Base-by-base conservation (phyloP, 148 eudicot genomes). In the Camellia japonica region DNA sequence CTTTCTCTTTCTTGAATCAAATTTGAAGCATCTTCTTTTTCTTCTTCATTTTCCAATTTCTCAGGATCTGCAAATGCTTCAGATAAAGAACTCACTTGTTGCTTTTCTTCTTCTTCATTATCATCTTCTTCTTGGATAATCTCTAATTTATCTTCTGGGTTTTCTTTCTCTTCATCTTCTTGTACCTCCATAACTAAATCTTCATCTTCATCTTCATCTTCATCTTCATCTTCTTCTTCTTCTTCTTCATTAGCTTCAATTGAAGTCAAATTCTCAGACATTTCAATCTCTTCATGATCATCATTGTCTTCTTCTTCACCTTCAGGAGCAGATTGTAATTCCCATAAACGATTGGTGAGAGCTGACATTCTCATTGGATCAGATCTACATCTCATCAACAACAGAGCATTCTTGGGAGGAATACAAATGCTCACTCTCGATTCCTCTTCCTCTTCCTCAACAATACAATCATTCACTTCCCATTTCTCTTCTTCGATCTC, bases 301-400 rank as follows among this genome's bases (percentile, higher is more conserved):
- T 74, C 87, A 6, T 68, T 82, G 0, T 64, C 86, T 0, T 64
- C 82, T 38, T 62, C 82, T 23, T 71, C 85, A 3, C 49, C 47
- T 66, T 20, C 61, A 14, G 76, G 20, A 78, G 65, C 63, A 67
- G 84, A 30, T 30, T 30, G 64, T 6, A 87, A 80, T 41, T 91
- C 94, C 87, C 84, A 85, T 12, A 89, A 78, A 60, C 90, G 85
- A 20, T 79, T 86, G n/a, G 93, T 87, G 75, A 95, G 89, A 43
- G 94, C 89, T 13, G 91, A 89, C 89, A 93, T 89, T 74, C 89
- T 90, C 74, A 88, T 69, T 0, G 97, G 98, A 88, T 95, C 97
- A 84, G 97, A 93, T 90, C 96, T 91, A 78, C 97, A 95, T 78
- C 98, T 85, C 98, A 95, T 95, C 78, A 95, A 80, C 81, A 95